phyloP scores from a whole-genome alignment of 768 basidiomycete species.

The Tulasnella calospora region DNA sequence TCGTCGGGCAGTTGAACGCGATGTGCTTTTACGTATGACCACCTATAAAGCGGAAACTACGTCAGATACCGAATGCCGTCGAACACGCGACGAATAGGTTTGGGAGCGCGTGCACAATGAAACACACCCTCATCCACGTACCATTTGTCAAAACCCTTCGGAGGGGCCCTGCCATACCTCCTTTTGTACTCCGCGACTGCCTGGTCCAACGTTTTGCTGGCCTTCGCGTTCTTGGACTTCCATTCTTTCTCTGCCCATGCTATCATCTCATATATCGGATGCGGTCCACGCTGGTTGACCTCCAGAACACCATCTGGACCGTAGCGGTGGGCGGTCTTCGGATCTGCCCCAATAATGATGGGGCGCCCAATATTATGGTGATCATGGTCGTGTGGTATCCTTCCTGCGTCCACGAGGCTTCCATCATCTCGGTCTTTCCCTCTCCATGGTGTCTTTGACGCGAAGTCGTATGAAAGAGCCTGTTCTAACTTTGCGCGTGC shows the following conservation, averaged over 20 bases:
- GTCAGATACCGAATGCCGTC: neutral
- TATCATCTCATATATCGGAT: constrained; percentile 48
- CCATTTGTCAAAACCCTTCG: constrained; percentile 47
- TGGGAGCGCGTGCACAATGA: neutral
- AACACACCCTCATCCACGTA: constrained; percentile 27
- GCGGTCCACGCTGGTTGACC: constrained; percentile 39
- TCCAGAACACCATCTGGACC: constrained; percentile 38
- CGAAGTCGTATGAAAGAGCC: neutral
- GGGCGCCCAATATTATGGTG: constrained; percentile 6
- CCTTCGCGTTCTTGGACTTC: constrained; percentile 37
- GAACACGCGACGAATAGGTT: neutral
- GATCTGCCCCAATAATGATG: constrained; percentile 2
- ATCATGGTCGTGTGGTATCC: neutral
- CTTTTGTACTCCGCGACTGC: constrained; percentile 42
- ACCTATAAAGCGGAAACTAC: constrained; percentile 34
- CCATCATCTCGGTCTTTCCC: neutral
- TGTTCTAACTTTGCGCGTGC: neutral
- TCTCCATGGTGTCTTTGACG: neutral
- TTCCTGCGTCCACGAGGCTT: neutral
- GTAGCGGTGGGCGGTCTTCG: constrained; percentile 30
- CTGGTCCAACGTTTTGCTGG: constrained; percentile 39
- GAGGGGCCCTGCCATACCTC: constrained; percentile 39
- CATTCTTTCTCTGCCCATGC: constrained; percentile 40
- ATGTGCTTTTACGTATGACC: constrained; percentile 45
- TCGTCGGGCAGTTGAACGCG: constrained; percentile 51